Evolutionary conservation across 805 yeast genomes (phyloP).

Genomic region (Jamesozyma jinghongensis): DNA sequence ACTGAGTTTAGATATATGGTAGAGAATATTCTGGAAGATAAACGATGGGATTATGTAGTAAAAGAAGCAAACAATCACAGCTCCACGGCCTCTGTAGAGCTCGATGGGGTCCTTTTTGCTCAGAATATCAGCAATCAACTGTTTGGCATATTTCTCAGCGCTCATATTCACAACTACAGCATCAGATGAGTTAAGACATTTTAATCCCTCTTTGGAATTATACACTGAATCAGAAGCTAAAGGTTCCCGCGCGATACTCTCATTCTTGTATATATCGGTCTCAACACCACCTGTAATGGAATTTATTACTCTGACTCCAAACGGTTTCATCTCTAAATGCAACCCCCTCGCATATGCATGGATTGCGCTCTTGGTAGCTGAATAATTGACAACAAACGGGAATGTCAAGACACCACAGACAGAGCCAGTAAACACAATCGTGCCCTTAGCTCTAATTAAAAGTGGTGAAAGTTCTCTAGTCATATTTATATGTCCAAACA

Average conservation of each 20-base stretch:
- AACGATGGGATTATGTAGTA: slow-evolving; percentile 38
- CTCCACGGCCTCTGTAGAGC: slow-evolving; percentile 45
- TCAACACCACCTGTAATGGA: slow-evolving; percentile 67
- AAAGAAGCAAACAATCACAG: slow-evolving; percentile 30
- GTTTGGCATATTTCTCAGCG: slow-evolving; percentile 46
- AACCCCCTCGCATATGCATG: slow-evolving; percentile 58
- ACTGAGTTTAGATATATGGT: neutral
- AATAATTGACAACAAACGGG: slow-evolving; percentile 60
- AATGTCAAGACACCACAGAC: slow-evolving; percentile 53
- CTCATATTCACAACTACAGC: slow-evolving; percentile 47
- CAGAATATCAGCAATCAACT: slow-evolving; percentile 43
- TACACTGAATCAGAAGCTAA: slow-evolving; percentile 46
- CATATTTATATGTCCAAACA: slow-evolving; percentile 56
- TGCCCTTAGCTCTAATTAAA: slow-evolving; percentile 55
- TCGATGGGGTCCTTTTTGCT: slow-evolving; percentile 34
- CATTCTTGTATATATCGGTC: slow-evolving; percentile 38
- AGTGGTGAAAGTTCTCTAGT: slow-evolving; percentile 47
- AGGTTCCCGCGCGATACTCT: slow-evolving; percentile 45
- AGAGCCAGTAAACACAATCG: slow-evolving; percentile 66
- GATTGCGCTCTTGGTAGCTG: slow-evolving; percentile 64
- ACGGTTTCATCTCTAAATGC: slow-evolving; percentile 57
- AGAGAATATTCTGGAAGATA: slow-evolving; percentile 29
- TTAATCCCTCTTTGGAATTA: slow-evolving; percentile 40
- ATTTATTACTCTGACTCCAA: slow-evolving; percentile 60
- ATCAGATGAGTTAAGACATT: slow-evolving; percentile 41